A percentile compares a stretch with the other conserved stretches of the same genome.
Conservation (phyloP, 805 yeast genomes). For the Kodamaea fukazawae region DNA sequence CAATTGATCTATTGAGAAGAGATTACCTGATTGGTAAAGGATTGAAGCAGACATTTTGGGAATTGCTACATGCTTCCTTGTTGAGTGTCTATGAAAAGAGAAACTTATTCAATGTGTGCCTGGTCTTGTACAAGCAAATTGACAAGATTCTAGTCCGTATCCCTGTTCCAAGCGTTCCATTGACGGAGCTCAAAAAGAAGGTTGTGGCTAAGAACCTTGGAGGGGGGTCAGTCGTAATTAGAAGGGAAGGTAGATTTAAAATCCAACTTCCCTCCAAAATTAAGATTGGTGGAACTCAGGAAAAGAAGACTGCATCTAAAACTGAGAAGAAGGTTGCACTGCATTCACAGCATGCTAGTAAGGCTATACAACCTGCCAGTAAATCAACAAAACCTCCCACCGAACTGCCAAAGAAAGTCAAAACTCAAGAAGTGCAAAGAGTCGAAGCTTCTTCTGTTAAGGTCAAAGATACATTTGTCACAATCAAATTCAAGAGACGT, state of each 20-base stretch:
- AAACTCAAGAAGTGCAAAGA: background rate
- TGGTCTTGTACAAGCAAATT: slow-evolving; percentile 60
- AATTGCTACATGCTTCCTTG: slow-evolving; percentile 58
- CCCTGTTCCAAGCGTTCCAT: slow-evolving; percentile 59
- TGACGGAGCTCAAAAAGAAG: slow-evolving; percentile 46
- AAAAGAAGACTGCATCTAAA: slow-evolving; percentile 7
- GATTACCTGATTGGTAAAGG: slow-evolving; percentile 58
- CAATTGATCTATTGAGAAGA: slow-evolving; percentile 60
- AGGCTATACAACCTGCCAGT: background rate
- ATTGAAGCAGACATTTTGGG: slow-evolving; percentile 63
- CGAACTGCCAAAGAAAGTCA: background rate
- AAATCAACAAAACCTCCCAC: background rate
- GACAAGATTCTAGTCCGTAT: slow-evolving; percentile 62
- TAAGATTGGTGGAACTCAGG: slow-evolving; percentile 3
- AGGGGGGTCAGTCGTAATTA: slow-evolving; percentile 54
- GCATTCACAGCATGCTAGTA: background rate
- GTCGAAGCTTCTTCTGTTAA: background rate
- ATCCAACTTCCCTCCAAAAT: slow-evolving; percentile 43
- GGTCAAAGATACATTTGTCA: slow-evolving; percentile 1
- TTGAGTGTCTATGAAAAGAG: slow-evolving; percentile 60
- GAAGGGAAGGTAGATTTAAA: slow-evolving; percentile 57
- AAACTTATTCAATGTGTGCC: slow-evolving; percentile 59
- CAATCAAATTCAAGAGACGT: slow-evolving; percentile 2
- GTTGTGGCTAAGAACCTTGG: slow-evolving; percentile 58
- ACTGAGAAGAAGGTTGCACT: slow-evolving; percentile 8